phyloP scores from a whole-genome alignment of 2,329 filamentous ascomycete genomes.

The Cladophialophora chaetospira region DNA sequence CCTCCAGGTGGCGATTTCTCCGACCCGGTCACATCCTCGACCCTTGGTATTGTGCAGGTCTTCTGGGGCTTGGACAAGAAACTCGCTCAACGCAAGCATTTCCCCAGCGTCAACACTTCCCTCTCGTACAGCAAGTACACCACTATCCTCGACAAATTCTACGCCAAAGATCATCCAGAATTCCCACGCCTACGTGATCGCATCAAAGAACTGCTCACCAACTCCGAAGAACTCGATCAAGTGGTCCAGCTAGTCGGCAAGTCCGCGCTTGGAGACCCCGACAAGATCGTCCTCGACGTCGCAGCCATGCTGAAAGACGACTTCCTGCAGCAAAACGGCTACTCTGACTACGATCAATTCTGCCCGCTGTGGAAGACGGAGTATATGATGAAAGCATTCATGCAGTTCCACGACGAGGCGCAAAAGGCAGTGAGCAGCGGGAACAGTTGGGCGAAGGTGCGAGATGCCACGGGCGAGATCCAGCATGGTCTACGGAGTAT shows the following conservation, averaged over 20 bases:
- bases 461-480: slow-evolving; percentile 84
- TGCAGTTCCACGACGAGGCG: slow-evolving; percentile 95
- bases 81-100: slow-evolving; percentile 97
- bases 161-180: slow-evolving; percentile 89
- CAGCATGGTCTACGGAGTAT: slow-evolving; percentile 83
- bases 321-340: slow-evolving; percentile 98
- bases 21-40: slow-evolving; percentile 91
- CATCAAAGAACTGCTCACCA: slow-evolving; percentile 89
- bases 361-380: slow-evolving; percentile 99
- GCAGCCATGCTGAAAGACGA: slow-evolving; percentile 94
- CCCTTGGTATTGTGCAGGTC: slow-evolving; percentile 95
- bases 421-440: slow-evolving; percentile 94
- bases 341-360: slow-evolving; percentile 99
- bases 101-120: slow-evolving; percentile 95
- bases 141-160: slow-evolving; percentile 82
- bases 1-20: slow-evolving; percentile 99
- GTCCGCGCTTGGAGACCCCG: slow-evolving; percentile 88
- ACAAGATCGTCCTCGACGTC: slow-evolving; percentile 97
- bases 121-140: slow-evolving; percentile 98
- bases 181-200: slow-evolving; percentile 91
- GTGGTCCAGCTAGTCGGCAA: slow-evolving; percentile 98
- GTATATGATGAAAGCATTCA: slow-evolving; percentile 99
- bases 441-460: slow-evolving; percentile 87
- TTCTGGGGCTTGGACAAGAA: slow-evolving; percentile 99
- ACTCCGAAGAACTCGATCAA: slow-evolving; percentile 96